Evolutionary conservation across 768 basidiomycete genomes (phyloP), one percentile per base, ranked within the genome.

Genomic region (Pulveroboletus sp.): DNA sequence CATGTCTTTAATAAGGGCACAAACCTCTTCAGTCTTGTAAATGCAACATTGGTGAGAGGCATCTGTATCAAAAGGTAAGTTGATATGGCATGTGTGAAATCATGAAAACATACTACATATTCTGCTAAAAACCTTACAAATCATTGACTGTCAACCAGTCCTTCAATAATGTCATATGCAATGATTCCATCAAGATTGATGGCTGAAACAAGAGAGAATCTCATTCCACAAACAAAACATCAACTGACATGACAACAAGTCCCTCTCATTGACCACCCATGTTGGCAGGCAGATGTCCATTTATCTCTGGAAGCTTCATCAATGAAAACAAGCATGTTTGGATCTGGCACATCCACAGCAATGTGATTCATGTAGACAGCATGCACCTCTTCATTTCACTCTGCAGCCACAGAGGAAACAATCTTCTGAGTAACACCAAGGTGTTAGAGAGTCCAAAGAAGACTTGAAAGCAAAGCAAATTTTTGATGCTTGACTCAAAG

Each of bases 281-380:
- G 27, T 32, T 34, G 24, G n/a, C 20, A 27, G 14, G 8, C 50
- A 26, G 35, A 14, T 8, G n/a, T n/a, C n/a, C n/a, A n/a, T n/a
- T n/a, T n/a, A n/a, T n/a, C n/a, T n/a, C n/a, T n/a, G n/a, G n/a
- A 42, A 23, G 56, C 53, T 29, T 65, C 52, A 40, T 65, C 56
- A n/a, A 50, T 24, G 30, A 63, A 66, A 22, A 65, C 26, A 2
- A 65, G 51, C 62, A 61, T 63, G 16, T 54, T 29, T n/a, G 64
- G 23, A 46, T 60, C 39, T 0, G 46, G 49, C 58, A 4, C 61
- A 36, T 54, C 44, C 0, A 37, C 38, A 1, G 29, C 54, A 37
- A 60, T 58, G 14, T 5, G 5, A 10, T 60, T 60, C 47, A 55
- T 60, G 27, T 53, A 58, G 0, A 43, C 30, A 3, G 47, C 44